Evolutionary conservation across 768 basidiomycete species (phyloP).

Genomic region (Pisolithus tinctorius): DNA sequence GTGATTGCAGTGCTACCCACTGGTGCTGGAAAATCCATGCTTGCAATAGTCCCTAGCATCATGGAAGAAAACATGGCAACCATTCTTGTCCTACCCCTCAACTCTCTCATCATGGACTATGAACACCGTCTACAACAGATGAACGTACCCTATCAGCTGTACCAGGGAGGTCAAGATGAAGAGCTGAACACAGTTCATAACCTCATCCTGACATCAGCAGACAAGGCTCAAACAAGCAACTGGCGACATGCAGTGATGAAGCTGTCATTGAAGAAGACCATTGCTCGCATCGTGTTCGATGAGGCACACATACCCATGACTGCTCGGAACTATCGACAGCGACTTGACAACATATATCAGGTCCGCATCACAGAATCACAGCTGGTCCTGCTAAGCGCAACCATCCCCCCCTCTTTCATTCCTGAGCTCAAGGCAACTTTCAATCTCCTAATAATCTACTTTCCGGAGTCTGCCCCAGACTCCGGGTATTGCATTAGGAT

Average conservation of each 20-base stretch:
- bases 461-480: no score
- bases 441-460: no score
- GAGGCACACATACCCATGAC: background rate
- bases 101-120: slow-evolving; percentile 19
- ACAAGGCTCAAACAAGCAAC: background rate
- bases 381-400: no score
- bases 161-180: background rate
- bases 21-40: slow-evolving; percentile 21
- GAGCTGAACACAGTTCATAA: background rate
- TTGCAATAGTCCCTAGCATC: slow-evolving; percentile 15
- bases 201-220: slow-evolving; percentile 4
- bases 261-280: background rate
- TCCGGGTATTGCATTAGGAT: no score
- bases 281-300: slow-evolving; percentile 16
- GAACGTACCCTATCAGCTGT: slow-evolving; percentile 10
- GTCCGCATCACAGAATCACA: background rate
- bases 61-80: slow-evolving; percentile 5
- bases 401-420: no score
- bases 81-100: slow-evolving; percentile 16
- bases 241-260: slow-evolving; percentile 8
- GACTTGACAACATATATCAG: background rate
- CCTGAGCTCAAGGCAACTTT: no score
- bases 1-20: slow-evolving; percentile 18
- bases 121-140: slow-evolving; percentile 7
- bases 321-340: background rate